phyloP scores from a whole-genome alignment of 1,284 basidiomycete species.

The Mrakiaceae sp. region DNA sequence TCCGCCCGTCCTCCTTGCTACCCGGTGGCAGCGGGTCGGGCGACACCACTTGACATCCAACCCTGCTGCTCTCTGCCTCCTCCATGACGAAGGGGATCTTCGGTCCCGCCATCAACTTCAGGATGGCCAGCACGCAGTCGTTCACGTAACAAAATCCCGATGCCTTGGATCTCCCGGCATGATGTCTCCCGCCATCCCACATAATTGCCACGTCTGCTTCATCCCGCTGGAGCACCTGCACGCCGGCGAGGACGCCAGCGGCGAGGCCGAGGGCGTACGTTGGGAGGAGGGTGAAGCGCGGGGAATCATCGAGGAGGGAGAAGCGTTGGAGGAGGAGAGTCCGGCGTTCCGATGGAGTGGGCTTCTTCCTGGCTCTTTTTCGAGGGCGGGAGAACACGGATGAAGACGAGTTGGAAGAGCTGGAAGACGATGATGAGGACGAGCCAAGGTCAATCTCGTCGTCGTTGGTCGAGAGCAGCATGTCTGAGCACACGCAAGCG shows the following conservation, averaged over 20 bases:
- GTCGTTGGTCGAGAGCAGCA: no score
- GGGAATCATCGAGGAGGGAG: conserved; percentile 55
- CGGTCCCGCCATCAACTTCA: conserved; percentile 74
- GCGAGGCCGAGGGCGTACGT: conserved; percentile 61
- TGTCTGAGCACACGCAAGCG: no score
- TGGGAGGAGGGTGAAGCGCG: conserved; percentile 54
- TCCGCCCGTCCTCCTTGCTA: no score
- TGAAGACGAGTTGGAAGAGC: no score
- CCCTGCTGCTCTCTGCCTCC: neutral
- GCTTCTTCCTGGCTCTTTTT: no score
- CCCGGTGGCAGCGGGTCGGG: no score
- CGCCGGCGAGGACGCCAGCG: conserved; percentile 64
- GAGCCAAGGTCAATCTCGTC: no score
- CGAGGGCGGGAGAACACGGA: no score
- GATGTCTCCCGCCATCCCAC: conserved; percentile 64
- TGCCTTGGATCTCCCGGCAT: conserved; percentile 47
- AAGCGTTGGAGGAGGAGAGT: no score
- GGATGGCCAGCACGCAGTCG: conserved; percentile 69
- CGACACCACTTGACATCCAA: no score
- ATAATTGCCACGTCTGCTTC: conserved; percentile 54
- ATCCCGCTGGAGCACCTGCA: conserved; percentile 46
- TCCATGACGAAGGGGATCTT: conserved; percentile 57
- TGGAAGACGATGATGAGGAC: no score
- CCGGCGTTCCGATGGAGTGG: no score
- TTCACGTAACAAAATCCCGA: conserved; percentile 91